Evolutionary conservation across 805 yeast genomes (phyloP).

Genomic region (Candida khao-thaluensis): DNA sequence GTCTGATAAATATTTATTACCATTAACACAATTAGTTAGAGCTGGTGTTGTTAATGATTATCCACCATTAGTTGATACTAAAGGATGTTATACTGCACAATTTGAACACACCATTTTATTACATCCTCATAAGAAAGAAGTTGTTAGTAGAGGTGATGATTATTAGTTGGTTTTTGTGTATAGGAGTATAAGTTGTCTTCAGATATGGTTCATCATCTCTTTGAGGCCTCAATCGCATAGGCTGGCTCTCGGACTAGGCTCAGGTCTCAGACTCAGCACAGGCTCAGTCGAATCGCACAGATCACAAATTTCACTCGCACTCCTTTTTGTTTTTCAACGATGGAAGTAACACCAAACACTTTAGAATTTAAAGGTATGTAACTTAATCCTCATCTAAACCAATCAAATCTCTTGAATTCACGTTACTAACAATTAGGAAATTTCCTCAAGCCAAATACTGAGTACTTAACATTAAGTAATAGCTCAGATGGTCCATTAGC

Average conservation of each 20-base stretch:
- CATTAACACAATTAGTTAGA: conserved; percentile 79
- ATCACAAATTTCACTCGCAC: conserved; percentile 12
- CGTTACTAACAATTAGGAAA: conserved; percentile 51
- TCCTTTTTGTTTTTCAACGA: conserved; percentile 23
- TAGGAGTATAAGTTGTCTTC: too few species aligned
- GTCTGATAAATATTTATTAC: conserved; percentile 86
- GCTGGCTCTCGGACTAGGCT: too few species aligned
- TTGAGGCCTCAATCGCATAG: too few species aligned
- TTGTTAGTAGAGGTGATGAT: conserved; percentile 93
- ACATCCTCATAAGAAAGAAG: conserved; percentile 91
- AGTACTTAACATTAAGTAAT: conserved; percentile 54
- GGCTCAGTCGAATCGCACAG: too few species aligned
- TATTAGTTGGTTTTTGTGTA: too few species aligned
- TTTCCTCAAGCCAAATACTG: conserved; percentile 69
- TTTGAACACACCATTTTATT: conserved; percentile 90
- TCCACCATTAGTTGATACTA: conserved; percentile 84
- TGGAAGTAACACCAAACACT: conserved; percentile 71
- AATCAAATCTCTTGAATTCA: too few species aligned
- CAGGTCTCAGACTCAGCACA: too few species aligned
- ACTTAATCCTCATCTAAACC: neutral
- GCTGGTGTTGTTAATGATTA: conserved; percentile 89
- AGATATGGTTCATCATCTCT: too few species aligned
- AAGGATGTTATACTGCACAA: conserved; percentile 93
- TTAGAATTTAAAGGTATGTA: conserved; percentile 79
- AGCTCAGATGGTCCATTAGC: conserved; percentile 62